phyloP scores from a whole-genome alignment of 83 land plant species.

The Larix sibirica region DNA sequence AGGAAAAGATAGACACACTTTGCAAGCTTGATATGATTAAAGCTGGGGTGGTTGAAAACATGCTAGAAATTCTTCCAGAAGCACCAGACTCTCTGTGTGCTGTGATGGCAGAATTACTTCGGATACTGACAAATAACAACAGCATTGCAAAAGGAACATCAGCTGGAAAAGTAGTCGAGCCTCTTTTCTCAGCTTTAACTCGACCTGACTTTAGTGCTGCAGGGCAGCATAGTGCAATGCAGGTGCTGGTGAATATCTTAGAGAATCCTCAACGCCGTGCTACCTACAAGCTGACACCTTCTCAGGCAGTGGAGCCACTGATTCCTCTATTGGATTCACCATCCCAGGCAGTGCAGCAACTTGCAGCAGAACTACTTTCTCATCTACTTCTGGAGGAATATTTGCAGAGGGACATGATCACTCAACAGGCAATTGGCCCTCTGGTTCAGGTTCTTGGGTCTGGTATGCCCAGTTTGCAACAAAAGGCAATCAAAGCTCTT shows the following conservation, averaged over 20 bases:
- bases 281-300: constrained; percentile 66
- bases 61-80: constrained; percentile 81
- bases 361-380: constrained; percentile 94
- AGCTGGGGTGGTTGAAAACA: constrained; percentile 90
- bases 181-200: constrained; percentile 65
- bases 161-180: constrained; percentile 90
- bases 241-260: constrained; percentile 90
- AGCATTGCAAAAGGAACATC: constrained; percentile 88
- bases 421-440: constrained; percentile 86
- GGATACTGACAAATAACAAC: constrained; percentile 90
- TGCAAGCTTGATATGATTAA: constrained; percentile 96
- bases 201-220: constrained; percentile 78
- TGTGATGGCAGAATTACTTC: constrained; percentile 81
- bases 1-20: constrained; percentile 88
- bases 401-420: constrained; percentile 77
- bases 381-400: constrained; percentile 84
- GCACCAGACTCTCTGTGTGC: constrained; percentile 91
- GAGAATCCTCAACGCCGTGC: constrained; percentile 93
- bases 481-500: constrained; percentile 86
- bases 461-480: constrained; percentile 76
- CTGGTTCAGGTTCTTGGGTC: constrained; percentile 81
- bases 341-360: constrained; percentile 86
- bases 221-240: constrained; percentile 94
- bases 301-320: constrained; percentile 80
- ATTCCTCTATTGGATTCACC: constrained; percentile 83